A percentile compares a stretch with the other conserved stretches of the same genome.
These are phyloP conservation scores for Quercus wislizeni DNA, from an alignment of 306 rosid genomes.

Conservation along the genomic window DNA sequence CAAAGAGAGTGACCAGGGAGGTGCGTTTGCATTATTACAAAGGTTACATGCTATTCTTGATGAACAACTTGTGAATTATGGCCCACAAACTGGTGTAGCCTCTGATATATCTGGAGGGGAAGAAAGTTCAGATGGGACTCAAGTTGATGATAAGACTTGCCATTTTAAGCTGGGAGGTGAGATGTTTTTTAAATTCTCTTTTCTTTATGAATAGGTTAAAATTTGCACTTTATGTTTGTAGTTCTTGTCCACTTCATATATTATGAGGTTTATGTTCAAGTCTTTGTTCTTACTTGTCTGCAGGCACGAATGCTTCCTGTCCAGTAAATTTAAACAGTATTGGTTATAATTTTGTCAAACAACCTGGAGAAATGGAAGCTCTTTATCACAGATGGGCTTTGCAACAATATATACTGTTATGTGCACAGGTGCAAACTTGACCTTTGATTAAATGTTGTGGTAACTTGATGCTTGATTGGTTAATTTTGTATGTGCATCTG, in stretches of 20 bases:
- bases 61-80: slow-evolving; percentile 34
- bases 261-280: slow-evolving; percentile 9
- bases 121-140: slow-evolving; percentile 29
- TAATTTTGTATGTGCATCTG: neutral
- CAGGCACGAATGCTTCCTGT: slow-evolving; percentile 33
- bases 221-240: neutral
- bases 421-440: slow-evolving; percentile 65
- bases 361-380: slow-evolving; percentile 44
- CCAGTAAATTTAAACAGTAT: slow-evolving; percentile 49
- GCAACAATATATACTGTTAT: slow-evolving; percentile 85
- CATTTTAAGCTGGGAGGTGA: slow-evolving; percentile 34
- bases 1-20: slow-evolving; percentile 58
- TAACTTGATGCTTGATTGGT: neutral
- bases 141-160: too few species aligned
- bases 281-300: slow-evolving; percentile 10
- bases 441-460: neutral
- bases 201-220: neutral
- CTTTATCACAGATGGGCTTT: slow-evolving; percentile 70
- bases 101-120: slow-evolving; percentile 23
- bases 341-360: slow-evolving; percentile 55
- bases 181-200: neutral
- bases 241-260: slow-evolving; percentile 11
- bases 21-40: slow-evolving; percentile 67
- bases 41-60: slow-evolving; percentile 52
- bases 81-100: slow-evolving; percentile 20